A percentile compares a stretch with the other conserved stretches of the same genome.
phyloP scores from a whole-genome alignment of 331 rosid species.

The Pyracantha coccinea region DNA sequence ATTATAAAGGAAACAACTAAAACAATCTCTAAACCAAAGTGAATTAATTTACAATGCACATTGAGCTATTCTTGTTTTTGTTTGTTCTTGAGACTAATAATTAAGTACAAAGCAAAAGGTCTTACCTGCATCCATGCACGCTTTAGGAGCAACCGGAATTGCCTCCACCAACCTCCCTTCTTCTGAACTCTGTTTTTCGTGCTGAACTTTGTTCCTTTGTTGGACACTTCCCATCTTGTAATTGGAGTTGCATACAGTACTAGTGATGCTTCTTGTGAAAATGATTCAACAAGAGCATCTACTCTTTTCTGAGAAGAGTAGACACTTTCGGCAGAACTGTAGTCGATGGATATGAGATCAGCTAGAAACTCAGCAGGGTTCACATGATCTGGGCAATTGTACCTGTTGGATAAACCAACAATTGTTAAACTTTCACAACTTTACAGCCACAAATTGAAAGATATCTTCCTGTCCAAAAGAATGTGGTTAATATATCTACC shows the following conservation, averaged over 20 bases:
- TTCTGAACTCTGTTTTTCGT: slow-evolving; percentile 36
- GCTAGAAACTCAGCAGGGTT: slow-evolving; percentile 95
- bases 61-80: neutral
- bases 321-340: slow-evolving; percentile 83
- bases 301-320: slow-evolving; percentile 71
- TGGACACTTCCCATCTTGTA: slow-evolving; percentile 36
- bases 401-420: slow-evolving; percentile 45
- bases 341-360: slow-evolving; percentile 92
- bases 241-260: slow-evolving; percentile 67
- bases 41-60: neutral
- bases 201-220: slow-evolving; percentile 21
- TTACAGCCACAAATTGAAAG: neutral
- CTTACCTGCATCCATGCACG: slow-evolving; percentile 98
- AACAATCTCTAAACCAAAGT: neutral
- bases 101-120: slow-evolving; percentile 1
- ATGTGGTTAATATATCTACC: too few species aligned
- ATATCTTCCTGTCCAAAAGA: neutral
- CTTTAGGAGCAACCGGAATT: slow-evolving; percentile 79
- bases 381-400: slow-evolving; percentile 73
- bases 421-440: slow-evolving; percentile 14
- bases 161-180: slow-evolving; percentile 87
- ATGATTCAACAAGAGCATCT: slow-evolving; percentile 74
- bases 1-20: neutral
- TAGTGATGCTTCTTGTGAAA: slow-evolving; percentile 49
- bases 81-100: slow-evolving; percentile 6